Base-by-base conservation (phyloP, 73 alveolate genomes). In the Strombidium stylifer region DNA sequence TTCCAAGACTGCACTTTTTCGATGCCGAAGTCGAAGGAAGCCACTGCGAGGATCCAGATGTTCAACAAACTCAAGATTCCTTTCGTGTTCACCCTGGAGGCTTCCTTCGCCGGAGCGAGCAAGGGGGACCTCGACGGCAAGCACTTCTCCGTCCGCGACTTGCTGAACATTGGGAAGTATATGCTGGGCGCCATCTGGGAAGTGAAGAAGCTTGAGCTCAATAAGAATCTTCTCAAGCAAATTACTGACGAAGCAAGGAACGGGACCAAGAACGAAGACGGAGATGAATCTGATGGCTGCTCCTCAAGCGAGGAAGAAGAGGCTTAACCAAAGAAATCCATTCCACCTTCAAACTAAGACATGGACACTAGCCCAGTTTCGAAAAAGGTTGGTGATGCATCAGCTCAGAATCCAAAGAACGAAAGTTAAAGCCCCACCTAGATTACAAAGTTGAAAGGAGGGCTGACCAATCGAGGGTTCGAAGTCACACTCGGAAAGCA, bases 21-120 rank as follows among this genome's bases (percentile, higher is more conserved):
- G 19, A 46, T 64, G 66, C 44, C 35, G 34, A 64, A 64, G 37
- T 45, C 66, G 16, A 64, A 64, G 28, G 77, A 64, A 24, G 41
- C 77, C 4, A 64, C 77, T 30, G 77, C 77, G n/a, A 42, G 77
- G 18, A 46, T 64, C 12, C 19, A 64, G 10, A 42, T 64, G 66
- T 64, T 42, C 36, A 48, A 46, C 18, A 24, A 64, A 31, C 21
- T 64, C 14, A 64, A 46, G 46, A 64, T 64, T 34, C 77, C 77
- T 15, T 46, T 45, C 42, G 77, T 64, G 3, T 64, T 45, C 53
- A 64, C 77, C 19, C 18, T 64, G 24, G 77, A 64, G 23, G 77
- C 77, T 35, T 45, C 66, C 20, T 64, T 64, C 35, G 62, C 62
- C 14, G 77, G 77, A 2, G 77, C 77, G 3, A 45, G 34, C 20